Percentiles rank a stretch among this genome's conserved stretches.
Evolutionary conservation across 805 yeast genomes (phyloP).

Genomic region (Teunomyces funiuensis): DNA sequence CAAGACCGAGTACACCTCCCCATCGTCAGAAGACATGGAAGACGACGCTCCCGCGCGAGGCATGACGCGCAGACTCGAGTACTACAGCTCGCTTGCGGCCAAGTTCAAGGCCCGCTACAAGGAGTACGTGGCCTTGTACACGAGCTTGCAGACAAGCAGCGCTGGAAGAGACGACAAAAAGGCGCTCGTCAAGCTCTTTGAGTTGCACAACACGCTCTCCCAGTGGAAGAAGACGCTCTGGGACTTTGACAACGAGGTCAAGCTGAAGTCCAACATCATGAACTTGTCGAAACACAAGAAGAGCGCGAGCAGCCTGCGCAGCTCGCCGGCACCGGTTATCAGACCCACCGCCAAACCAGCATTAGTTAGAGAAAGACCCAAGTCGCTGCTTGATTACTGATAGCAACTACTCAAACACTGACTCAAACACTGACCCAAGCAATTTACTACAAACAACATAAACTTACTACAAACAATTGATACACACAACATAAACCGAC

Average conservation of each 20-base stretch:
- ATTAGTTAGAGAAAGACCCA: conserved; percentile 5
- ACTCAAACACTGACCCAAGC: too few relatives aligned
- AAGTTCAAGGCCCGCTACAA: conserved; percentile 48
- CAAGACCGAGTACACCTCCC: conserved; percentile 31
- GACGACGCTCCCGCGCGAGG: conserved; percentile 11
- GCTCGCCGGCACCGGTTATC: neutral
- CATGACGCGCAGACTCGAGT: conserved; percentile 21
- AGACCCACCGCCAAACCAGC: neutral
- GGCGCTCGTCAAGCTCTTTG: conserved; percentile 40
- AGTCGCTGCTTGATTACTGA: conserved; percentile 8
- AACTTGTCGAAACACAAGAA: conserved; percentile 39
- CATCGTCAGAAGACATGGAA: conserved; percentile 24
- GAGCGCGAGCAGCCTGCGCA: conserved; percentile 5
- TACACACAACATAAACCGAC: too few relatives aligned
- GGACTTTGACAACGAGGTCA: conserved; percentile 41
- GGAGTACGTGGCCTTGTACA: conserved; percentile 50
- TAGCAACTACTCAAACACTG: too few relatives aligned
- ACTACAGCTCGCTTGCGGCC: conserved; percentile 43
- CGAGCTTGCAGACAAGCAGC: conserved; percentile 13
- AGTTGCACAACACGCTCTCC: conserved; percentile 51
- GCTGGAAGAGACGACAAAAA: conserved; percentile 25
- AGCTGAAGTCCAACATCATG: conserved; percentile 34
- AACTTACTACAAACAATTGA: neutral
- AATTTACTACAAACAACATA: neutral
- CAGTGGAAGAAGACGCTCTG: conserved; percentile 58